Percentiles rank a stretch among this genome's conserved stretches.
Evolutionary conservation across 139 green algal species (phyloP).

Genomic region (Zygnema circumcarinatum): DNA sequence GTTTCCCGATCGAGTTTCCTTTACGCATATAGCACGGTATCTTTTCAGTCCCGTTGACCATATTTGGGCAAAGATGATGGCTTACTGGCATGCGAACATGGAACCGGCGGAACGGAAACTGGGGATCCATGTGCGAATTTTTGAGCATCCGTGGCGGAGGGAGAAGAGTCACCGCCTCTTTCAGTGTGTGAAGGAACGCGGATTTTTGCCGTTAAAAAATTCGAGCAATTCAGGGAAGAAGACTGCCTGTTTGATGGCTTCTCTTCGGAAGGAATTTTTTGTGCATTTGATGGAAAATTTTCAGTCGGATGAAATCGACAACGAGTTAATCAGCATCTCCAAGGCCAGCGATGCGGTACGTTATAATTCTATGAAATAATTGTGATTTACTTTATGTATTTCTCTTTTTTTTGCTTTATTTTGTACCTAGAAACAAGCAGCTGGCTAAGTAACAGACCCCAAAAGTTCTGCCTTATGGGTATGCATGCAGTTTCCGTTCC

Average conservation of each 20-base stretch:
- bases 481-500: too few relatives aligned
- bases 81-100: background rate
- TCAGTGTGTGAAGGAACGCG: background rate
- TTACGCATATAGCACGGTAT: background rate
- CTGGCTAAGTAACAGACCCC: too few relatives aligned
- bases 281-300: background rate
- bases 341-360: background rate
- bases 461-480: too few relatives aligned
- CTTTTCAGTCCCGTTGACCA: background rate
- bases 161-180: background rate
- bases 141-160: background rate
- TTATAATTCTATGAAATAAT: too few relatives aligned
- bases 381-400: too few relatives aligned
- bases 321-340: background rate
- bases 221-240: background rate
- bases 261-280: background rate
- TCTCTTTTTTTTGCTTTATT: too few relatives aligned
- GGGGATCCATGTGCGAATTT: background rate
- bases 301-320: background rate
- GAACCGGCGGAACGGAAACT: background rate
- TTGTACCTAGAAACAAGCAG: too few relatives aligned
- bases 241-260: background rate
- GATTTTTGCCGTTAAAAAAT: background rate
- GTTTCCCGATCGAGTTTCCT: background rate
- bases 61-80: background rate